Evolutionary conservation across 2,329 filamentous ascomycete genomes (phyloP).

Genomic region (Phialemoniopsis sp.): DNA sequence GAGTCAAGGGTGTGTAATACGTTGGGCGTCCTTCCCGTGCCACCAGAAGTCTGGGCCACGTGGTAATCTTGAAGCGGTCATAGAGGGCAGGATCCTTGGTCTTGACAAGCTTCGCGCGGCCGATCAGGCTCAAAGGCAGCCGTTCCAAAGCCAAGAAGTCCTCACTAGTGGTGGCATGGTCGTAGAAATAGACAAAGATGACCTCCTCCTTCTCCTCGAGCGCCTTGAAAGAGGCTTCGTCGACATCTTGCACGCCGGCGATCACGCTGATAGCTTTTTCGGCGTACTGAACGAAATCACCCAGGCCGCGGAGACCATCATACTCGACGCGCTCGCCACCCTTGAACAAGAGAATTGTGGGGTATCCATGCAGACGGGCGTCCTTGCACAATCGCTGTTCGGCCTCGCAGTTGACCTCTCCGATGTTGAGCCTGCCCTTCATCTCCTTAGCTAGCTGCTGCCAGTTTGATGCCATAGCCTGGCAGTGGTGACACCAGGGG

Average conservation of each 20-base stretch:
- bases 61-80: conserved; percentile 89
- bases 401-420: conserved; percentile 91
- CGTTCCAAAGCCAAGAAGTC: conserved; percentile 88
- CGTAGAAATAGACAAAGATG: conserved; percentile 96
- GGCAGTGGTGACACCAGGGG: conserved; percentile 95
- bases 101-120: conserved; percentile 89
- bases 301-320: conserved; percentile 82
- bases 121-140: conserved; percentile 81
- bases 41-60: conserved; percentile 91
- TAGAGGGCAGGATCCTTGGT: conserved; percentile 74
- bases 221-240: conserved; percentile 72
- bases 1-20: conserved; percentile 84
- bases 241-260: conserved; percentile 75
- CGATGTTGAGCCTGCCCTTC: conserved; percentile 84
- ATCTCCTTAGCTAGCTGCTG: conserved; percentile 85
- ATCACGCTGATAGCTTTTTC: conserved; percentile 79
- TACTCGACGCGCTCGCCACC: conserved; percentile 92
- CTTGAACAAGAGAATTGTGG: conserved; percentile 89
- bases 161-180: conserved; percentile 87
- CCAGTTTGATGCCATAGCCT: conserved; percentile 89
- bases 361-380: conserved; percentile 72
- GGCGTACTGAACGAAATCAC: conserved; percentile 83
- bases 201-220: conserved; percentile 93
- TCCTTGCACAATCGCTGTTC: conserved; percentile 91
- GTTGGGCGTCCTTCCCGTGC: conserved; percentile 84